Percentiles rank a stretch among this genome's conserved stretches.
phyloP scores from a whole-genome alignment of 2,329 filamentous ascomycete species.

The Exophiala viscosa region DNA sequence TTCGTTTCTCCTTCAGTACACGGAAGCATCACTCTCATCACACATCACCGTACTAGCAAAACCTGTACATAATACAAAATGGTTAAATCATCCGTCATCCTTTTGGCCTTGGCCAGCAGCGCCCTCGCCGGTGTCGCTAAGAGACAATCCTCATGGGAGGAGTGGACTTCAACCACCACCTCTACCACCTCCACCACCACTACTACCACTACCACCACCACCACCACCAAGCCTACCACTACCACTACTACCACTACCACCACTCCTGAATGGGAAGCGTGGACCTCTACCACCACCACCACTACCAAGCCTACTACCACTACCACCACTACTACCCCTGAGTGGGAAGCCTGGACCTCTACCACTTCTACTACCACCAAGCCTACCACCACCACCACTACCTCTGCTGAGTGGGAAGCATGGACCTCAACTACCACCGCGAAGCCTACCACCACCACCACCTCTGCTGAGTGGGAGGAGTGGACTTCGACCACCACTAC shows the following conservation, averaged over 20 bases:
- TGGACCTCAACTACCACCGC: constrained; percentile 16
- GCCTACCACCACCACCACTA: constrained; percentile 39
- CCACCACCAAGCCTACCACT: constrained; percentile 8
- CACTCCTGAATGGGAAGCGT: constrained; percentile 26
- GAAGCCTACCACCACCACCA: constrained; percentile 9
- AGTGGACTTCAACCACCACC: constrained; percentile 28
- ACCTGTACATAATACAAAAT: constrained; percentile 22
- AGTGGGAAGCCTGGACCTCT: constrained; percentile 12
- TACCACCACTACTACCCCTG: constrained; percentile 7
- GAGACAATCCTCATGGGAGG: constrained; percentile 20
- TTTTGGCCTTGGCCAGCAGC: constrained; percentile 29
- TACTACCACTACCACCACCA: constrained; percentile 27
- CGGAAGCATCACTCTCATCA: constrained; percentile 4
- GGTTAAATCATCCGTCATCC: constrained; percentile 25
- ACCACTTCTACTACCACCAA: constrained; percentile 33
- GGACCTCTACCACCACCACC: constrained; percentile 8
- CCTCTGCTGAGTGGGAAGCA: constrained; percentile 25
- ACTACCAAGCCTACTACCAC: background rate
- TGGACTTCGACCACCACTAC: background rate
- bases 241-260: constrained; percentile 25
- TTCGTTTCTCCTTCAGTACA: constrained; percentile 27
- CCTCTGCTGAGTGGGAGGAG: background rate
- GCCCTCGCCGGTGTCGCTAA: constrained; percentile 25
- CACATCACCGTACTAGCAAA: constrained; percentile 1
- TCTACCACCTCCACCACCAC: constrained; percentile 27